Percentiles rank a stretch among this genome's conserved stretches.
phyloP scores from a whole-genome alignment of 1,284 basidiomycete genomes.

The Ganoderma sp. region DNA sequence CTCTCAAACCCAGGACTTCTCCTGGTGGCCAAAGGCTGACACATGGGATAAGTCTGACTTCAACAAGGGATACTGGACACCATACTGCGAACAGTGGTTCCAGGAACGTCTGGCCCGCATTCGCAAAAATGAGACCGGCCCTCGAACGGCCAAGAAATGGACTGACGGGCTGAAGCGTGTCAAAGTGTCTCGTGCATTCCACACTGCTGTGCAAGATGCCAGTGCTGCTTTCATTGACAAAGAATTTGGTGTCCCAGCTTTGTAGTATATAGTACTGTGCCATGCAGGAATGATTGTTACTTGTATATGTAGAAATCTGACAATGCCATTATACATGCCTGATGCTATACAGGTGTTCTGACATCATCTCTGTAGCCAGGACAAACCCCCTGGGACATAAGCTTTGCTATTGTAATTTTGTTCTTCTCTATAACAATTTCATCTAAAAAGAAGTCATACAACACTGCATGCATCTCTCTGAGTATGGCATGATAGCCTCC shows the following conservation, averaged over 20 bases:
- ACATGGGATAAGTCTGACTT: constrained; percentile 31
- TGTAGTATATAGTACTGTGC: too few relatives aligned
- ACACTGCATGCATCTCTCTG: not conserved
- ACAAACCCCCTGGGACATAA: not conserved
- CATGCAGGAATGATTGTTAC: too few relatives aligned
- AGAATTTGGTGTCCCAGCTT: not conserved
- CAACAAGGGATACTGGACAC: constrained; percentile 36
- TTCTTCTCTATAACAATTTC: not conserved
- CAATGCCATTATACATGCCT: too few relatives aligned
- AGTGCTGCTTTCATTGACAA: not conserved
- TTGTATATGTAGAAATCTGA: too few relatives aligned
- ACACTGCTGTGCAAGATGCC: not conserved
- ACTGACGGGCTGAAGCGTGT: not conserved
- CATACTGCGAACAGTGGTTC: constrained; percentile 33
- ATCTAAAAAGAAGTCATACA: not conserved
- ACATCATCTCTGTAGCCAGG: not conserved
- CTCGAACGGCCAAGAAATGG: not conserved
- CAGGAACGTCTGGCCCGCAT: not conserved
- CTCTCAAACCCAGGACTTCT: constrained; percentile 28
- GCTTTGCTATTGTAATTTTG: not conserved
- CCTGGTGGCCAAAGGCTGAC: constrained; percentile 40
- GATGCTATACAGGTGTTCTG: not conserved
- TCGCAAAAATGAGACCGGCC: not conserved
- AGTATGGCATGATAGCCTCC: not conserved
- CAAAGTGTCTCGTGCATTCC: not conserved